phyloP scores from a whole-genome alignment of 306 rosid genomes.

The Mimosa bimucronata region DNA sequence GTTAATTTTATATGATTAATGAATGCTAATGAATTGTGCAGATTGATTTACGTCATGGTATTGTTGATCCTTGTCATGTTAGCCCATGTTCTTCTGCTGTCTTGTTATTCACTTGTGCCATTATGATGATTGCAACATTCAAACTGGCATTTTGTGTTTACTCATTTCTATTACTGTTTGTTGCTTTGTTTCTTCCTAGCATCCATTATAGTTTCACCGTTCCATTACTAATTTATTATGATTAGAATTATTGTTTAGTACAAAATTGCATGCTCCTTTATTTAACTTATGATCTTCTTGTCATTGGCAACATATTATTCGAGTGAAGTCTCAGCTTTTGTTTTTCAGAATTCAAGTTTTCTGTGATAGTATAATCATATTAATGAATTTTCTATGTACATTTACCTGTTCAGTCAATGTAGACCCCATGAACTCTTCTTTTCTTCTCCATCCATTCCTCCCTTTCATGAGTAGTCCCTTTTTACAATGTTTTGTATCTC shows the following conservation, averaged over 20 bases:
- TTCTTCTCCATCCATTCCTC: neutral
- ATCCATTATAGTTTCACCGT: neutral
- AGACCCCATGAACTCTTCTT: neutral
- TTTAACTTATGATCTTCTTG: neutral
- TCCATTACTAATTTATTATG: neutral
- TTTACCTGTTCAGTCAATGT: neutral
- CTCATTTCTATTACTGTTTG: neutral
- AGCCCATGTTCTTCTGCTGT: constrained; percentile 14
- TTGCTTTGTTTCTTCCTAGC: constrained; percentile 5
- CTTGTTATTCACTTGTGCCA: constrained; percentile 6
- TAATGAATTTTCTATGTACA: constrained; percentile 6
- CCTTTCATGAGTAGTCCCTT: constrained; percentile 16
- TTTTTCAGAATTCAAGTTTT: neutral
- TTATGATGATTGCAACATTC: constrained; percentile 18
- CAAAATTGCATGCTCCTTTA: neutral
- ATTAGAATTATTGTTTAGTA: neutral
- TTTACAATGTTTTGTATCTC: constrained; percentile 30
- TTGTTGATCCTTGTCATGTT: constrained; percentile 24
- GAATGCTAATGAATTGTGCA: neutral
- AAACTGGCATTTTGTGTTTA: neutral
- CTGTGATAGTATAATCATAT: neutral
- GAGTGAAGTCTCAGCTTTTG: neutral
- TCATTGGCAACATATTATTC: neutral
- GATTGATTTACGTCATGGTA: neutral
- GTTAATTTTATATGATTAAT: constrained; percentile 16